These are phyloP conservation scores for Didymella keratinophila DNA, from an alignment of 2,329 filamentous ascomycete genomes.

Conservation along the genomic window DNA sequence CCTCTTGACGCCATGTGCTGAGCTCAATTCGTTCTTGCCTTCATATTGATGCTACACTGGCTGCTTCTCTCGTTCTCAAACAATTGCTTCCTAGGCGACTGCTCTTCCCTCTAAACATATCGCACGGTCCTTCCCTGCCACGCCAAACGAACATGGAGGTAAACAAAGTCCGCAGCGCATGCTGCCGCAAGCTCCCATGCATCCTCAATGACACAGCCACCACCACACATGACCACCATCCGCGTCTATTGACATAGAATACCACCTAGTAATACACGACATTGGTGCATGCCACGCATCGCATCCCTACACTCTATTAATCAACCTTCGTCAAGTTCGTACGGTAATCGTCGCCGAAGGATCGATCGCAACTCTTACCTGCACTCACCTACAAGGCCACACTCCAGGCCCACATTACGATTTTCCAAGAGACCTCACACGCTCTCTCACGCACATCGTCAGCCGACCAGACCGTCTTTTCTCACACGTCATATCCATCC, in stretches of 20 bases:
- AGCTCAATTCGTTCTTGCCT: background rate
- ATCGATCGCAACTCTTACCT: background rate
- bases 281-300: constrained; percentile 12
- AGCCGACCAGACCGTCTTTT: background rate
- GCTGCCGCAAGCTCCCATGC: background rate
- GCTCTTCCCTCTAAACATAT: background rate
- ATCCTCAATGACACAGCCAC: background rate
- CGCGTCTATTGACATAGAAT: background rate
- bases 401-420: background rate
- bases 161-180: background rate
- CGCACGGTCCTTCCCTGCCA: background rate
- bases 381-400: background rate
- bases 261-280: background rate
- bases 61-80: background rate
- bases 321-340: constrained; percentile 3
- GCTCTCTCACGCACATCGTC: background rate
- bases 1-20: background rate
- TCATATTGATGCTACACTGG: background rate
- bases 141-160: background rate
- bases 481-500: background rate
- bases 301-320: constrained; percentile 7
- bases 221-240: background rate
- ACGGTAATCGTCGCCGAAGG: constrained; percentile 2
- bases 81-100: background rate
- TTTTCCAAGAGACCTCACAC: constrained; percentile 3